phyloP scores from a whole-genome alignment of 495 filamentous ascomycete genomes.

The Talaromyces liani region DNA sequence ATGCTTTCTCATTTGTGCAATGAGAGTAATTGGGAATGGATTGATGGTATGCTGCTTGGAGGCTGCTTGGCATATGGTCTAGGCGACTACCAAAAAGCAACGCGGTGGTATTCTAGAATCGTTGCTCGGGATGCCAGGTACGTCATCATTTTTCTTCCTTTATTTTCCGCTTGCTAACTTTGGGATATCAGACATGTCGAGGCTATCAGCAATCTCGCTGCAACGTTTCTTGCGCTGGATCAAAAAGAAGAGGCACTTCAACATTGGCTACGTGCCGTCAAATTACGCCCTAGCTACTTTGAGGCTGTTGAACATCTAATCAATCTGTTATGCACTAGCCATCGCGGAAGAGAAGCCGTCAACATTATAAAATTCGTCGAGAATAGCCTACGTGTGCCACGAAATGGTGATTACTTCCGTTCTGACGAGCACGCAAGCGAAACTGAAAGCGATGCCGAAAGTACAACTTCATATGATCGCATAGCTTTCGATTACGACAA shows the following conservation, averaged over 20 bases:
- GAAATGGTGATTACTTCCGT: conserved; percentile 40
- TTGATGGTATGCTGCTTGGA: conserved; percentile 88
- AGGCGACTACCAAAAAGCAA: conserved; percentile 75
- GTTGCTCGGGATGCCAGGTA: conserved; percentile 73
- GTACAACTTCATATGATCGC: conserved; percentile 46
- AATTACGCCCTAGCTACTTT: conserved; percentile 79
- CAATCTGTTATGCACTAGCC: conserved; percentile 73
- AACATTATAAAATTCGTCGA: conserved; percentile 89
- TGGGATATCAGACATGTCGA: conserved; percentile 70
- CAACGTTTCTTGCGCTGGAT: conserved; percentile 76
- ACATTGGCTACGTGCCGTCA: conserved; percentile 80
- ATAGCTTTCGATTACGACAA: conserved; percentile 51
- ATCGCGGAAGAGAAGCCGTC: conserved; percentile 79
- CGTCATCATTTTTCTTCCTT: conserved; percentile 21
- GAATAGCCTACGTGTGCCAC: conserved; percentile 52
- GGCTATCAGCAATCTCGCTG: conserved; percentile 88
- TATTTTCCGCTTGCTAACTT: conserved; percentile 18
- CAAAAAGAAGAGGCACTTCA: conserved; percentile 77
- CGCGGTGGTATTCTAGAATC: conserved; percentile 85
- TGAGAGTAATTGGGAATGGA: conserved; percentile 87
- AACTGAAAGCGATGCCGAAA: conserved; percentile 46
- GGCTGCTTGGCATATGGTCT: conserved; percentile 92
- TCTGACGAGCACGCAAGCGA: conserved; percentile 49
- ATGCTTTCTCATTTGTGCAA: conserved; percentile 75
- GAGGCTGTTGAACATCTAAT: conserved; percentile 96